A percentile compares a stretch with the other conserved stretches of the same genome.
These are phyloP conservation scores for Penicillium waksmanii DNA, from an alignment of 495 filamentous ascomycete species.

Conservation along the genomic window DNA sequence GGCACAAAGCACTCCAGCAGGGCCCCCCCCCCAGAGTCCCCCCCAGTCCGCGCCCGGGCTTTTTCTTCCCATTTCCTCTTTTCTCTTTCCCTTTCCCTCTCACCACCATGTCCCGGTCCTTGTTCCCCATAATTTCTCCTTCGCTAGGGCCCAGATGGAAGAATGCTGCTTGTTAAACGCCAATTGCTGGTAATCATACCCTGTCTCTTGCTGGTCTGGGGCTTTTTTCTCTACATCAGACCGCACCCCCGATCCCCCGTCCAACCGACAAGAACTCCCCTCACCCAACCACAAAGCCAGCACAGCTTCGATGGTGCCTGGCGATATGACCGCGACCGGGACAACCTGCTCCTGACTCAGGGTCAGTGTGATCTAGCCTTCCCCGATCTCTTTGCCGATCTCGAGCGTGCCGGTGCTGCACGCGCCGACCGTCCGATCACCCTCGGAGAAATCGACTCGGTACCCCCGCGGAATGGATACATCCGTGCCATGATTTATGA, in stretches of 20 bases:
- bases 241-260: not conserved
- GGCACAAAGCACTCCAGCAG: not conserved
- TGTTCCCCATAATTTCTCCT: not conserved
- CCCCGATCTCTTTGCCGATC: constrained; percentile 38
- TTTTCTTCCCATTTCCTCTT: not conserved
- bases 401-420: constrained; percentile 32
- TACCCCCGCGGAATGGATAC: constrained; percentile 25
- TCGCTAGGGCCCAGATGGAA: not conserved
- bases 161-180: constrained; percentile 8
- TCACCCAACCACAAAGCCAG: constrained; percentile 7
- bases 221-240: constrained; percentile 1
- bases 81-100: not conserved
- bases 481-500: constrained; percentile 41
- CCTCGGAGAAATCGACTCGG: constrained; percentile 31
- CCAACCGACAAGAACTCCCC: not conserved
- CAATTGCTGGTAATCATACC: constrained; percentile 1
- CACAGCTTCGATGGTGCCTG: constrained; percentile 22
- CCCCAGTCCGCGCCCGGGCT: not conserved
- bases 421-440: constrained; percentile 28
- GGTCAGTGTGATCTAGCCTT: constrained; percentile 37
- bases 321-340: constrained; percentile 23
- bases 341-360: constrained; percentile 29
- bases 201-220: not conserved
- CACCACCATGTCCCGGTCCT: not conserved
- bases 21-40: not conserved